phyloP scores from a whole-genome alignment of 129 eudicot genomes.

The Flaveria trinervia region DNA sequence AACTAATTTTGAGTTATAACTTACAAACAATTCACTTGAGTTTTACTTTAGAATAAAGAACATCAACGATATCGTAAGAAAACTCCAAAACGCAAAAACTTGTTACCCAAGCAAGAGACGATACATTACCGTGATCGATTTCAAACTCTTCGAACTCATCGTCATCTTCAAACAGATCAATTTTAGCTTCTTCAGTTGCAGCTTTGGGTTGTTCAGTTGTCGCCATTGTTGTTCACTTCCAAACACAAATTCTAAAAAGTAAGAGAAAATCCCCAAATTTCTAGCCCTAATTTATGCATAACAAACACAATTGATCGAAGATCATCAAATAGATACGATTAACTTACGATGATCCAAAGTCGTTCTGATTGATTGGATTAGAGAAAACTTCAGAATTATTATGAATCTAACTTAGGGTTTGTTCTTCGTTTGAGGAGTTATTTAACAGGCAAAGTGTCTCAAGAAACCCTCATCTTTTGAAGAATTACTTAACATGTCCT shows the following conservation, averaged over 20 bases:
- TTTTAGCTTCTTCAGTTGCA: conserved; percentile 68
- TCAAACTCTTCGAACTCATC: conserved; percentile 85
- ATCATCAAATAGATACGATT: neutral
- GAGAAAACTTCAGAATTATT: neutral
- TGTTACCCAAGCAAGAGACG: conserved; percentile 16
- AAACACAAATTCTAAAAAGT: neutral
- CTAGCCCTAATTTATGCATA: conserved; percentile 19
- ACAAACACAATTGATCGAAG: neutral
- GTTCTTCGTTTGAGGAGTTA: neutral
- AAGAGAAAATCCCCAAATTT: conserved; percentile 24
- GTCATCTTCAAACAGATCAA: conserved; percentile 87
- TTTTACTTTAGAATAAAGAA: neutral
- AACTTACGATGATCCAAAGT: conserved; percentile 30
- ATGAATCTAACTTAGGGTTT: conserved; percentile 29
- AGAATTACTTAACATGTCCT: conserved; percentile 13
- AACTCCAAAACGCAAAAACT: neutral
- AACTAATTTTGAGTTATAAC: neutral
- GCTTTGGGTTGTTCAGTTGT: conserved; percentile 52
- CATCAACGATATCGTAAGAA: neutral
- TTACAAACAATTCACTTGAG: neutral
- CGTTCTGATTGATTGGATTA: conserved; percentile 15
- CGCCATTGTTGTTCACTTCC: conserved; percentile 45
- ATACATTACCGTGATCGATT: conserved; percentile 62
- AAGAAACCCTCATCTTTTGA: conserved; percentile 15
- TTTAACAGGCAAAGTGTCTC: neutral